Evolutionary conservation across 2,329 filamentous ascomycete genomes (phyloP), one percentile per base, ranked within the genome.

Genomic region (Ophiognomonia clavigignenti-juglandacearum): DNA sequence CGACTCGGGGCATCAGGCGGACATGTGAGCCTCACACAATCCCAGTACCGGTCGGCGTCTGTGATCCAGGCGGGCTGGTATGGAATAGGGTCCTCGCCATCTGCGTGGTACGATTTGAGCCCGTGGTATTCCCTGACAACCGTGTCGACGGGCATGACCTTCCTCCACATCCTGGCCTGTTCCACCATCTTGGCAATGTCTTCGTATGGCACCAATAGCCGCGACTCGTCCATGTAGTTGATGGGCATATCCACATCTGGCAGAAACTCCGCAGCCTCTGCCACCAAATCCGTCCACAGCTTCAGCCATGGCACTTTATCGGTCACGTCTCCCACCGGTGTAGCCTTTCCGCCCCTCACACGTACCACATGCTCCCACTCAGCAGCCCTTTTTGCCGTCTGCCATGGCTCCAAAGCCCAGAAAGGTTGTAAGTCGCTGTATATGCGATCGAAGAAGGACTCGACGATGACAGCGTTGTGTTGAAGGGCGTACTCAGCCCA

Each of bases 241-340:
- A 85, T 78, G 10, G 80, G 75, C 67, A 85, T 82, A 58, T 85
- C 80, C 59, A 85, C 75, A 52, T 85, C 80, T 4, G 81, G 82
- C 19, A 85, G 59, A 41, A 72, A 65, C 13, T 70, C 59, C 22
- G 75, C 72, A 29, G 82, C 77, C 47, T 75, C 73, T 3, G 59
- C 54, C 19, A 83, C 71, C 11, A 80, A 64, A 4, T 62, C 58
- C 2, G 70, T 69, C 74, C 74, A 78, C 19, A 69, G 61, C 56
- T 72, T 57, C 36, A 75, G 55, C 69, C 72, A 75, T 4, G 66
- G 62, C 20, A 73, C 72, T 26, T 61, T 65, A 23, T 60, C 63
- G 22, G 63, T 59, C 14, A 61, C 61, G 36, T 73, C 60, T n/a
- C 72, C 72, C 8, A 63, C 60, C 10, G 59, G 60, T 4, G 45